These are phyloP conservation scores for Phlegmacium glaucopus DNA, from an alignment of 768 basidiomycete species.

Conservation along the genomic window DNA sequence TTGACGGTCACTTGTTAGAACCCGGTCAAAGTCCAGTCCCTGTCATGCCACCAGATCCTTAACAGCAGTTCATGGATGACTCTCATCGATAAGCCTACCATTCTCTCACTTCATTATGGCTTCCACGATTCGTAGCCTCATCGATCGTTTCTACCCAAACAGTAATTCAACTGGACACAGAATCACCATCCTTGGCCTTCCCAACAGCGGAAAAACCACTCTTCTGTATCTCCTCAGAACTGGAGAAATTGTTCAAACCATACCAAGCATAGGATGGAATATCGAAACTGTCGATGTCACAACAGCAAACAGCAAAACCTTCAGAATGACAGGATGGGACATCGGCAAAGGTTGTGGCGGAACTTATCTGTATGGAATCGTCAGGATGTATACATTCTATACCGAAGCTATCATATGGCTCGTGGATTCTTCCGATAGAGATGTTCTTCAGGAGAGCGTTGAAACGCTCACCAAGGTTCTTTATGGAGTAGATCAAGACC, in stretches of 20 bases:
- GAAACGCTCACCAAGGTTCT: conserved; percentile 44
- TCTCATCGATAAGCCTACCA: background rate
- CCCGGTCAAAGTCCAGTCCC: too few species aligned
- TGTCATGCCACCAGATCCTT: too few species aligned
- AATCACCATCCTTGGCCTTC: conserved; percentile 34
- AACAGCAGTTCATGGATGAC: too few species aligned
- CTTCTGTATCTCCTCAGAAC: conserved; percentile 42
- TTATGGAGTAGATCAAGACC: conserved; percentile 7
- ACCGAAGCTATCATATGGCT: conserved; percentile 63
- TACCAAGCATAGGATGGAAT: conserved; percentile 49
- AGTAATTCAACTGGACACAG: conserved; percentile 5
- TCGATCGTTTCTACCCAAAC: conserved; percentile 26
- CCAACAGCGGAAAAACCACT: conserved; percentile 42
- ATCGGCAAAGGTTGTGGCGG: conserved; percentile 51
- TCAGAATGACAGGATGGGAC: conserved; percentile 59
- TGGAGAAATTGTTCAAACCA: conserved; percentile 34
- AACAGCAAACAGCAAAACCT: conserved; percentile 26
- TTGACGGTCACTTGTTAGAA: too few species aligned
- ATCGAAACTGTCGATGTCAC: conserved; percentile 48
- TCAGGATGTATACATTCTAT: conserved; percentile 18
- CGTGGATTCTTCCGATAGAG: conserved; percentile 54
- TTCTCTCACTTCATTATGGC: conserved; percentile 9
- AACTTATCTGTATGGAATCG: conserved; percentile 32
- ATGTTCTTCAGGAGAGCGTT: conserved; percentile 48
- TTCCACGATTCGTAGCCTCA: conserved; percentile 22